phyloP scores from a whole-genome alignment of 2,329 filamentous ascomycete species.

The Aspergillus sp. region DNA sequence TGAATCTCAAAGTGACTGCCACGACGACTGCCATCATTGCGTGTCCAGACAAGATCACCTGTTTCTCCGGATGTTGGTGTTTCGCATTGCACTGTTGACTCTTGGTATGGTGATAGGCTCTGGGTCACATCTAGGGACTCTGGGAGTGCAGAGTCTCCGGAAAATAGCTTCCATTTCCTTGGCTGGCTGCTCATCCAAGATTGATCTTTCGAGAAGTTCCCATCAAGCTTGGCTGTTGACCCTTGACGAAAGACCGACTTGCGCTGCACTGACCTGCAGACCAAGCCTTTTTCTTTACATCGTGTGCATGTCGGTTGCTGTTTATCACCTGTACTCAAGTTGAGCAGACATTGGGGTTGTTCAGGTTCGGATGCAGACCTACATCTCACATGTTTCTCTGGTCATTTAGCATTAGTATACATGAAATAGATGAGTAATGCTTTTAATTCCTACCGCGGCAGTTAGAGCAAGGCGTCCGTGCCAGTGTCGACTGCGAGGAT shows the following conservation, averaged over 20 bases:
- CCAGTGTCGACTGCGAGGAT: background rate
- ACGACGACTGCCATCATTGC: no score
- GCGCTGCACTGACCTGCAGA: slow-evolving; percentile 14
- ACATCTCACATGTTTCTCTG: slow-evolving; percentile 3
- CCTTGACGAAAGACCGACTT: slow-evolving; percentile 22
- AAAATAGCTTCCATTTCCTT: slow-evolving; percentile 15
- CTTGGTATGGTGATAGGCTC: background rate
- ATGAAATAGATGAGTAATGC: no score
- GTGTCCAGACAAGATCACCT: no score
- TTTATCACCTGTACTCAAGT: slow-evolving; percentile 15
- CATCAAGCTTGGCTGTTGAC: slow-evolving; percentile 15
- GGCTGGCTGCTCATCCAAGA: slow-evolving; percentile 27
- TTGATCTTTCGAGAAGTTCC: slow-evolving; percentile 15
- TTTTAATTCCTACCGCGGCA: background rate
- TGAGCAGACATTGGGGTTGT: background rate
- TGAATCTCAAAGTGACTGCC: no score
- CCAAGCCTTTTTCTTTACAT: slow-evolving; percentile 18
- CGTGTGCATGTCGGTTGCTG: slow-evolving; percentile 17
- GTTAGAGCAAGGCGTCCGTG: background rate
- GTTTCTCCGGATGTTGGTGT: no score
- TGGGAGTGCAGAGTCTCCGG: background rate
- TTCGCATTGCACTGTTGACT: no score
- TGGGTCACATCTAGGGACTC: background rate
- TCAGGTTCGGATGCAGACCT: background rate
- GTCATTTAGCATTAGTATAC: background rate